Base-by-base conservation (phyloP, 768 basidiomycete species). In the Rhodocollybia butyracea region DNA sequence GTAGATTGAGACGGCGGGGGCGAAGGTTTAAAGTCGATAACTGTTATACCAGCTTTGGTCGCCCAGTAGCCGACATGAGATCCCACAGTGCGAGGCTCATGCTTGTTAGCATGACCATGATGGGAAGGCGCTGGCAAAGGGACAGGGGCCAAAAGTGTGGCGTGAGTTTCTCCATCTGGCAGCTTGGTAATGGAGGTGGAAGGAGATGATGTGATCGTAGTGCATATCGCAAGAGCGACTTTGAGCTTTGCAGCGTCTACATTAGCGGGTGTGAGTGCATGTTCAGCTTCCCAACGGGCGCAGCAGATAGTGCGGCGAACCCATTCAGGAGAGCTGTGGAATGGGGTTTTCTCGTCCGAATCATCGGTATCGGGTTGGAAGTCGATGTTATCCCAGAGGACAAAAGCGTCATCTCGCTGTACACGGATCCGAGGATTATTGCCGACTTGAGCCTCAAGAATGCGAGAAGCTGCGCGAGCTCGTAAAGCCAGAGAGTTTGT, bases 371-470 rank as follows among this genome's bases (percentile, higher is more conserved):
- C 65, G 32, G 79, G 76, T 42, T 68, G 72, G 70, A 88, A 83
- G 3, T 70, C 60, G 55, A 93, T 86, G 54, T 75, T 70, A 68
- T 92, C 90, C 91, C 91, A 94, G 26, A 80, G 81, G 29, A 91
- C 85, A 66, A 86, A 92, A 1, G 89, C 91, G 41, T 89, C 85
- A 62, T 93, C 91, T 27, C 82, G 78, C 69, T 92, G 91, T 17
- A 93, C 89, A 8, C 84, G 79, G 51, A 93, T 89, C 57, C 90
- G 86, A 3, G 85, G 79, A 64, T 93, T 92, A 22, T 83, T 79
- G 30, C 91, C 91, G 36, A 94, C 90, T 68, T 91, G 88, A 1
- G 86, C 85, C 68, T 97, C 94, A 40, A 97, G 80, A 51, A 93
- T 85, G 22, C 94, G 86, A 11, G 94, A 93, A 12, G 94, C 94